Conservation (phyloP, 345 rosid genomes). For the Salix koriyanagi region DNA sequence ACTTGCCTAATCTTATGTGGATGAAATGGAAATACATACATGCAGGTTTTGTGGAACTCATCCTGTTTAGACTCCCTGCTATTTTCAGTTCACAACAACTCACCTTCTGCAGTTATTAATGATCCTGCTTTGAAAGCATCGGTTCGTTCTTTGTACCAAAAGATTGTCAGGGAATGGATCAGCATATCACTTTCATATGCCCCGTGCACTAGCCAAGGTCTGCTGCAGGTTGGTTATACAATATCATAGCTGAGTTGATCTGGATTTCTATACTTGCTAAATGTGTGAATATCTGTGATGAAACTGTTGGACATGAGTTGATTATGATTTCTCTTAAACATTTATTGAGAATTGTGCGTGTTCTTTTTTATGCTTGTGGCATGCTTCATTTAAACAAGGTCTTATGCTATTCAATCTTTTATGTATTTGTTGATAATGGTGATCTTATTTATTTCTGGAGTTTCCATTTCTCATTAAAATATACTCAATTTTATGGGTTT, state of each 20-base stretch:
- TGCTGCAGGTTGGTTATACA: conserved; percentile 71
- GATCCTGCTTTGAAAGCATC: conserved; percentile 87
- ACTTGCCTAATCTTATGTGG: conserved; percentile 15
- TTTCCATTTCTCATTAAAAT: not conserved
- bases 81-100: conserved; percentile 68
- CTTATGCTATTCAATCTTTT: not conserved
- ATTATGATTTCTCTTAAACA: not conserved
- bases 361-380: not conserved
- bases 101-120: conserved; percentile 62
- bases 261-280: not conserved
- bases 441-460: not conserved
- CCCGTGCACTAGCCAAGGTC: conserved; percentile 98
- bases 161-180: conserved; percentile 85
- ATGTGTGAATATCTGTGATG: not conserved
- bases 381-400: not conserved
- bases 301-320: not conserved
- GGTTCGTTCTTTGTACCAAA: conserved; percentile 84
- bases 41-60: conserved; percentile 97
- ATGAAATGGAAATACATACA: conserved; percentile 10
- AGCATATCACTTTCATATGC: conserved; percentile 84
- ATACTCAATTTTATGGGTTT: not conserved
- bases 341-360: not conserved
- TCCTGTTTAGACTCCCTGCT: conserved; percentile 82
- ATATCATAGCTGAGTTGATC: not conserved
- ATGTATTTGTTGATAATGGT: not conserved